Percentiles rank a stretch among this genome's conserved stretches.
Conservation (phyloP, 1,284 basidiomycete genomes). For the Schizophyllum amplum region DNA sequence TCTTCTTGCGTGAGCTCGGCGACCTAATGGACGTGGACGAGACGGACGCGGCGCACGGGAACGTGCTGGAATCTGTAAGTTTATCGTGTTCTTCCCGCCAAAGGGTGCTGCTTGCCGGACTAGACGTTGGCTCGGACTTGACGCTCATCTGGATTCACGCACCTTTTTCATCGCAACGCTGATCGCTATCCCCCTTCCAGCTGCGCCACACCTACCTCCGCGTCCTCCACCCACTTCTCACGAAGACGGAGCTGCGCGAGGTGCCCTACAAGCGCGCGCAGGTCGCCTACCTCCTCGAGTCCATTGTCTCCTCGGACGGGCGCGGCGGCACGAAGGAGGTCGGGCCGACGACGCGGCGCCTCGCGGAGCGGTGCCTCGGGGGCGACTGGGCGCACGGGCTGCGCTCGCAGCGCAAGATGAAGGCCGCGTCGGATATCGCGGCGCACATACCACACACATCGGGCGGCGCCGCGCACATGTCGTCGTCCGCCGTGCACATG, state of each 20-base stretch:
- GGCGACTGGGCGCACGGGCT: constrained; percentile 83
- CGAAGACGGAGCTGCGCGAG: constrained; percentile 84
- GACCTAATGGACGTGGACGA: constrained; percentile 79
- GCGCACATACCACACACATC: constrained; percentile 24
- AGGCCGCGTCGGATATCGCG: constrained; percentile 20
- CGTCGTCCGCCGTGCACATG: constrained; percentile 23
- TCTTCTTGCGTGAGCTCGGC: constrained; percentile 87
- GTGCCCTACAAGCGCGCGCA: constrained; percentile 89
- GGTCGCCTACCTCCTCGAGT: constrained; percentile 79
- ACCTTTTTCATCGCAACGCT: background rate
- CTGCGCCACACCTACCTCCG: constrained; percentile 95
- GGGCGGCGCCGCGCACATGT: constrained; percentile 17
- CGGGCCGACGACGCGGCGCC: constrained; percentile 78
- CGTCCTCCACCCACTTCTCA: constrained; percentile 91
- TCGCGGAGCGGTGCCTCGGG: constrained; percentile 87
- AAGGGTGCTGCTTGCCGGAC: background rate
- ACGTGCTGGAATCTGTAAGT: constrained; percentile 21
- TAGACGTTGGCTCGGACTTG: constrained; percentile 3
- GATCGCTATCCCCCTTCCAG: constrained; percentile 30
- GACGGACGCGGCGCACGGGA: constrained; percentile 66
- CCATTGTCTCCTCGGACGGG: constrained; percentile 42
- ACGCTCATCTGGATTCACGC: constrained; percentile 1
- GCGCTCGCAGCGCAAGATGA: constrained; percentile 30
- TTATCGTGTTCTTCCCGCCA: constrained; percentile 1
- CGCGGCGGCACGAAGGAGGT: constrained; percentile 76